Conservation (phyloP, 495 filamentous ascomycete genomes). For the Penicillium cosmopolitanum region DNA sequence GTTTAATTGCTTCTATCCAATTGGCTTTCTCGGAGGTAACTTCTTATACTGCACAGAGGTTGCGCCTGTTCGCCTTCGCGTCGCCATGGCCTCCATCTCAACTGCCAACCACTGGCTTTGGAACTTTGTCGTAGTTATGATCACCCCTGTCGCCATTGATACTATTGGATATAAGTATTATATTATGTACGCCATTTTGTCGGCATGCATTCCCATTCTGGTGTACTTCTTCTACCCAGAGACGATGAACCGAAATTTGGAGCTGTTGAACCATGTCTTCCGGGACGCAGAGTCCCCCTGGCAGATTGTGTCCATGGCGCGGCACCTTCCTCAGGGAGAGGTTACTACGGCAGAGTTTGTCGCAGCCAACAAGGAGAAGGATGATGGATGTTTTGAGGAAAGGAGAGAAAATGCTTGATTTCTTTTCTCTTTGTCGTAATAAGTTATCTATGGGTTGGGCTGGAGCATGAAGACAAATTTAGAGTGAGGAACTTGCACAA, state of each 20-base stretch:
- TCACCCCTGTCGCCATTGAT: constrained; percentile 58
- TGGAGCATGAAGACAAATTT: background rate
- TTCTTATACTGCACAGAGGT: constrained; percentile 62
- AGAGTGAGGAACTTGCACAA: no score
- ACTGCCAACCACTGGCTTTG: constrained; percentile 57
- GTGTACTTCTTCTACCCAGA: constrained; percentile 71
- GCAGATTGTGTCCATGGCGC: constrained; percentile 30
- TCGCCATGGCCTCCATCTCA: constrained; percentile 46
- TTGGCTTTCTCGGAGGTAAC: constrained; percentile 58
- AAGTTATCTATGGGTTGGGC: background rate
- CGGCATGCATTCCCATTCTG: constrained; percentile 36
- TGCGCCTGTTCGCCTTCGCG: constrained; percentile 52
- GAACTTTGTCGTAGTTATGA: constrained; percentile 53
- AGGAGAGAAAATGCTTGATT: constrained; percentile 9
- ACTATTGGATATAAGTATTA: constrained; percentile 58
- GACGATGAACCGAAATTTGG: constrained; percentile 34
- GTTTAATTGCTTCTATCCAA: constrained; percentile 59
- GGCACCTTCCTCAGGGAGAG: constrained; percentile 27
- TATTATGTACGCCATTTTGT: constrained; percentile 53
- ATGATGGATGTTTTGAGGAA: constrained; percentile 9
- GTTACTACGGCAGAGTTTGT: constrained; percentile 12
- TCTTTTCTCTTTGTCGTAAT: background rate
- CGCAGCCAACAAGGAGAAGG: constrained; percentile 14
- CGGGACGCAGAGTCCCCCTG: constrained; percentile 20
- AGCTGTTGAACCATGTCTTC: constrained; percentile 27